A percentile compares a stretch with the other conserved stretches of the same genome.
phyloP scores from a whole-genome alignment of 2,329 filamentous ascomycete species.

The Claviceps sorghi region DNA sequence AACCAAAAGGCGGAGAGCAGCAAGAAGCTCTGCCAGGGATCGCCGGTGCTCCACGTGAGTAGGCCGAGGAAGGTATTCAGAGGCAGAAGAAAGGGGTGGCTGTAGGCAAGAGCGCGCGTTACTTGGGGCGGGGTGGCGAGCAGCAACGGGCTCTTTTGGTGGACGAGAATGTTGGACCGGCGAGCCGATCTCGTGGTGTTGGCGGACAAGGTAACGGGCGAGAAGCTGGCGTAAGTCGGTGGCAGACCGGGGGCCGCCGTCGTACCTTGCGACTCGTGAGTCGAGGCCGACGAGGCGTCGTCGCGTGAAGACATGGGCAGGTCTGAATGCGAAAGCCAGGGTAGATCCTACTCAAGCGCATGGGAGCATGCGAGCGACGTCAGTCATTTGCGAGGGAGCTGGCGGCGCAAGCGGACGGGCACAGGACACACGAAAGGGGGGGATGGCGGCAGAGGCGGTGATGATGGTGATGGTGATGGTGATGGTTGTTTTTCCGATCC shows the following conservation, averaged over 20 bases:
- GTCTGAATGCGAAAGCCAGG: conserved; percentile 36
- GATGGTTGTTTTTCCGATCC: background rate
- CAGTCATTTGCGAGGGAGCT: background rate
- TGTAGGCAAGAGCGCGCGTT: conserved; percentile 86
- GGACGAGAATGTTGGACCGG: conserved; percentile 81
- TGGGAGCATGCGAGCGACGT: too few species aligned
- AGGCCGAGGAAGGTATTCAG: conserved; percentile 75
- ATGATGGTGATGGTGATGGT: background rate
- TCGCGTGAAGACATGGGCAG: conserved; percentile 25
- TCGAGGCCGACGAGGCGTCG: conserved; percentile 20
- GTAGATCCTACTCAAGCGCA: conserved; percentile 24
- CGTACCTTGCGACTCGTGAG: conserved; percentile 18
- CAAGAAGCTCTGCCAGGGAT: conserved; percentile 95
- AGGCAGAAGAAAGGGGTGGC: conserved; percentile 82
- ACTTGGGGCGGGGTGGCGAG: conserved; percentile 90
- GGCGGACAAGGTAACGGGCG: conserved; percentile 62
- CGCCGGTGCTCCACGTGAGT: conserved; percentile 83
- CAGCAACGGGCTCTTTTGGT: conserved; percentile 88
- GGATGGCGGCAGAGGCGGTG: background rate
- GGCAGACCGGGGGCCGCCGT: conserved; percentile 27
- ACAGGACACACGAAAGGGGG: too few species aligned
- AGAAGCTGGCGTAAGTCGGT: conserved; percentile 80
- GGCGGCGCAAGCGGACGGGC: too few species aligned
- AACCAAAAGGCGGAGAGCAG: conserved; percentile 78
- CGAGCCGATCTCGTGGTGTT: conserved; percentile 47